Base-by-base conservation (phyloP, 2,329 filamentous ascomycete species). In the Hymenoscyphus scutula region DNA sequence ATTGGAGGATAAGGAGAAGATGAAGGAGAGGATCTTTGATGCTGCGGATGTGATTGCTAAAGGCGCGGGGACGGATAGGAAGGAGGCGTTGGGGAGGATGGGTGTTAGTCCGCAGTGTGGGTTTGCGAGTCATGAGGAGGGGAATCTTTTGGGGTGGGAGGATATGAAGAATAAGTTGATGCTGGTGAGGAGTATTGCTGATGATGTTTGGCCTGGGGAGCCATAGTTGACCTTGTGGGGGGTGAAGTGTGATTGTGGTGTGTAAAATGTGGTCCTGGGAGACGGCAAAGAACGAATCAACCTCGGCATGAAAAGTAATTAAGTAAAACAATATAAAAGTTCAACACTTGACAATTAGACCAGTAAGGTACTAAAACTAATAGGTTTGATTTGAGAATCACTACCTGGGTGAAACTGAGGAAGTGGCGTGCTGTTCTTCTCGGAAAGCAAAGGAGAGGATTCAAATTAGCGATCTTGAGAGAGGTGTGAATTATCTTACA, bases 121-220 rank as follows among this genome's bases (percentile, higher is more conserved):
- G 6, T 90, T 90, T 74, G 90, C 89, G 38, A 90, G 86, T 38
- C 89, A 93, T 73, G 65, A 67, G 58, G 68, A 70, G 68, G 90
- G 89, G 0, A 92, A 93, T 71, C 81, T 85, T 11, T 79, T 93
- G 60, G 84, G 81, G n/a, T 79, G 85, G 67, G 84, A 90, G 56
- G 89, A 90, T 65, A 89, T 92, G 86, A 86, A 84, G 77, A 85
- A 84, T 74, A 93, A 93, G 79, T 76, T 93, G 70, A 78, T 82
- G 66, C 77, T 93, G 59, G 88, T 92, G 13, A 82, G 89, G 66
- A 79, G 85, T 68, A 86, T 93, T 72, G 89, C 90, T 3, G 84
- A 92, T 72, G 85, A 88, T 72, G 83, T 93, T 64, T 93, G 89
- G 90, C 74, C 67, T 23, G 69, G 68, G 15, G 55, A 71, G 62